Evolutionary conservation across 2,329 filamentous ascomycete species (phyloP), one percentile per base, ranked within the genome.

Genomic region (Aspergillus brunneoviolaceus): DNA sequence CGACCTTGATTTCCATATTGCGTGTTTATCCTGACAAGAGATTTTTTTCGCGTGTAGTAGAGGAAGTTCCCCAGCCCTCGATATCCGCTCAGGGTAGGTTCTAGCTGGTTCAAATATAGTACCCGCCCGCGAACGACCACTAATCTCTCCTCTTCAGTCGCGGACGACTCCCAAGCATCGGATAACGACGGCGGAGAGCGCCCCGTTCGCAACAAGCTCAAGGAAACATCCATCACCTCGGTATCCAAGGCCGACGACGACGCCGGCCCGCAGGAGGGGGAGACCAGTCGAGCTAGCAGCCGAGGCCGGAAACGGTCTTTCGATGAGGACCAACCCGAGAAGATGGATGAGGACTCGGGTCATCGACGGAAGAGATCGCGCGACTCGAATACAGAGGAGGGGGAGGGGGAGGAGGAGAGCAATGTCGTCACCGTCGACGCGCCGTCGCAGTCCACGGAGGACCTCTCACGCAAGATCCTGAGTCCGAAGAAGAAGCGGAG

Each of bases 151-250:
- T 9, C n/a, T 45, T 19, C 63, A 55, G 62, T 65, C 42, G 66
- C 71, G 49, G 65, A 69, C 50, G 63, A 70, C 57, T 70, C 71
- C 49, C 70, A 71, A 57, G 63, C 63, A 49, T 75, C 71, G 35
- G 76, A 77, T 63, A 75, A 77, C 62, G 76, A 77, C 42, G 67
- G 72, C 52, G 80, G 82, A 61, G 85, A 87, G 70, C 81, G 80
- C 61, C 84, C 84, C 9, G 83, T 87, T 42, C 78, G 85, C 60
- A 82, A 87, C 70, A 84, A 86, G 73, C 75, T 88, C 57, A 83
- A 85, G 72, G 82, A 87, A 67, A 86, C 85, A 3, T 80, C 82
- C n/a, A 85, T 88, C 58, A 81, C 81, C 45, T 75, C 79, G 19
- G 64, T 62, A 6, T 65, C 67, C 19, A 58, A 69, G 21, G 51